Evolutionary conservation across 2,329 filamentous ascomycete species (phyloP).

Genomic region (Pseudogymnoascus verrucosus): DNA sequence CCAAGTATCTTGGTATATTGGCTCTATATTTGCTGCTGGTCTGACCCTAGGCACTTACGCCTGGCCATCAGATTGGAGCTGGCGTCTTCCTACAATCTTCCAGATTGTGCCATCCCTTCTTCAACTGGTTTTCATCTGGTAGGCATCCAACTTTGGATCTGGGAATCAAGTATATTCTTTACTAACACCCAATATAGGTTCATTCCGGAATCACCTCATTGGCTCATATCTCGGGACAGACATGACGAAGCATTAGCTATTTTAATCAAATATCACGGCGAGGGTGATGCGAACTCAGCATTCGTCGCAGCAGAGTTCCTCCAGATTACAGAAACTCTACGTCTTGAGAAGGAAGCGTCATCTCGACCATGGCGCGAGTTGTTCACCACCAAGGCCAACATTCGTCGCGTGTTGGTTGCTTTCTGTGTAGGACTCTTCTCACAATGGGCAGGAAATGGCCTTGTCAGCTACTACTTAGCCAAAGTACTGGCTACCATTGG

Average conservation of each 20-base stretch:
- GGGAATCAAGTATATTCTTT: not conserved
- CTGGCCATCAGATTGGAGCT: not conserved
- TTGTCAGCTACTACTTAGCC: conserved; percentile 35
- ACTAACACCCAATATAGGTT: conserved; percentile 14
- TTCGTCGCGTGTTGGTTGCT: not conserved
- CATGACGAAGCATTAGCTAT: conserved; percentile 23
- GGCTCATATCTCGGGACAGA: conserved; percentile 15
- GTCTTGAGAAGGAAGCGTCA: not conserved
- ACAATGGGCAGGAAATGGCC: conserved; percentile 49
- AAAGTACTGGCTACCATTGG: conserved; percentile 30
- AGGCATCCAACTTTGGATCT: not conserved
- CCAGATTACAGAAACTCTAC: not conserved
- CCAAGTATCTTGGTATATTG: conserved; percentile 27
- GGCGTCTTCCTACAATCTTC: not conserved
- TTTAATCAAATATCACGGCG: conserved; percentile 19
- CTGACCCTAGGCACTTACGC: conserved; percentile 28
- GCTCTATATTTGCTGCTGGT: conserved; percentile 31
- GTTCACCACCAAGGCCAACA: not conserved
- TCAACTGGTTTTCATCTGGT: conserved; percentile 20
- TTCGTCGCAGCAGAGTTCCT: not conserved
- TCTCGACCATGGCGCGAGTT: not conserved
- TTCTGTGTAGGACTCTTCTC: conserved; percentile 46
- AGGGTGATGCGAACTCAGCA: not conserved
- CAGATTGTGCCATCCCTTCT: not conserved
- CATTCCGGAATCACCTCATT: conserved; percentile 20